phyloP scores from a whole-genome alignment of 2,329 filamentous ascomycete genomes.

The Colletotrichum simmondsii region DNA sequence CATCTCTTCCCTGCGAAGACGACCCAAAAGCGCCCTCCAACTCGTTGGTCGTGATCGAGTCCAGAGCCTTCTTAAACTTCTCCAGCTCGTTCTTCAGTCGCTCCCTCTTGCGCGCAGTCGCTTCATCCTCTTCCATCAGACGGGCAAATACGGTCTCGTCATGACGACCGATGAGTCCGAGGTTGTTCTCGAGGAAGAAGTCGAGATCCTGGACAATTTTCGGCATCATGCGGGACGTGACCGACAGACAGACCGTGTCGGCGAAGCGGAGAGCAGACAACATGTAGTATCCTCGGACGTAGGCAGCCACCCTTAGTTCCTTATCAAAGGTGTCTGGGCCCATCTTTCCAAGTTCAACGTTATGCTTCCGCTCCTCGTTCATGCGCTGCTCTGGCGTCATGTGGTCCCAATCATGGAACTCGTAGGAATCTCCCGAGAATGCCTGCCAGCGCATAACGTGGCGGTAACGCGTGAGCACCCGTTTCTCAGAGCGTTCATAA shows the following conservation, averaged over 20 bases:
- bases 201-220: conserved; percentile 52
- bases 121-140: conserved; percentile 61
- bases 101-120: conserved; percentile 53
- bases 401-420: conserved; percentile 51
- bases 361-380: conserved; percentile 55
- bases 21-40: conserved; percentile 41
- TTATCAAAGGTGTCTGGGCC: conserved; percentile 66
- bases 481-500: conserved; percentile 58
- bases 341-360: conserved; percentile 57
- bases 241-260: conserved; percentile 62
- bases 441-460: conserved; percentile 61
- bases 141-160: conserved; percentile 47
- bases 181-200: conserved; percentile 53
- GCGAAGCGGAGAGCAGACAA: conserved; percentile 73
- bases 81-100: conserved; percentile 54
- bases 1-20: conserved; percentile 1
- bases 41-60: conserved; percentile 60
- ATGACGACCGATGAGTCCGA: conserved; percentile 50
- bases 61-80: conserved; percentile 59
- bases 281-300: conserved; percentile 76
- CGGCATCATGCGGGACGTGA: conserved; percentile 61
- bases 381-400: conserved; percentile 60
- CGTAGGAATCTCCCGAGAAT: conserved; percentile 42
- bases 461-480: conserved; percentile 57
- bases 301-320: conserved; percentile 72